Base-by-base conservation (phyloP, 495 filamentous ascomycete genomes). In the Neurospora sp. region DNA sequence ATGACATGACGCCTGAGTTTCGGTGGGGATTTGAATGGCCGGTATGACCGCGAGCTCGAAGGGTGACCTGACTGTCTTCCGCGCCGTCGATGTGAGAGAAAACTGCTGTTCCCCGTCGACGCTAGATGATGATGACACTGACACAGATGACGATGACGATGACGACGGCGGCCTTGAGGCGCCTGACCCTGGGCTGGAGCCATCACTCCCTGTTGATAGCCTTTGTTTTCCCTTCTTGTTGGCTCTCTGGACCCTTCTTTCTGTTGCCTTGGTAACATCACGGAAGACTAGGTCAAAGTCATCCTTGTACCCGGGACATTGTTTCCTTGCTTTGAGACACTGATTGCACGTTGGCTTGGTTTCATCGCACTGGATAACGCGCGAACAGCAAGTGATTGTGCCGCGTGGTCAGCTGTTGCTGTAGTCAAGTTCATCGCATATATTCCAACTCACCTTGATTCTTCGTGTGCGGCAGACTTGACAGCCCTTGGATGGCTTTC, bases 401-500 rank as follows among this genome's bases (percentile, higher is more conserved):
- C 44, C 42, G 31, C 53, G 12, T 40, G 14, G 66, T 68, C 72
- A 74, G 48, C 72, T n/a, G 18, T 14, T 69, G 40, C 16, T 16
- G 35, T 14, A 35, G 39, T 18, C 38, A 14, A 10, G 14, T 53
- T 22, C 53, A 66, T 66, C 53, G 53, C 27, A 35, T 42, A 42
- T 11, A 70, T 72, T 41, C 20, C 69, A 35, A 59, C 84, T 73
- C 83, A 91, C 91, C 89, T 90, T 93, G 84, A 88, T 91, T 79
- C 91, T 87, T 75, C 90, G 86, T 22, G 87, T 87, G 79, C 90
- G 84, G 77, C 91, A 93, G 83, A 90, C 89, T 79, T 90, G 89
- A 78, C 91, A 93, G 70, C 89, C 91, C 84, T 87, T 86, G 73
- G 89, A 91, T 70, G 91, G 91, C 79, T 91, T 91, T 38, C 91